Evolutionary conservation across 2,329 filamentous ascomycete genomes (phyloP).

Genomic region (Nothophaeocryptopus gaeumannii): DNA sequence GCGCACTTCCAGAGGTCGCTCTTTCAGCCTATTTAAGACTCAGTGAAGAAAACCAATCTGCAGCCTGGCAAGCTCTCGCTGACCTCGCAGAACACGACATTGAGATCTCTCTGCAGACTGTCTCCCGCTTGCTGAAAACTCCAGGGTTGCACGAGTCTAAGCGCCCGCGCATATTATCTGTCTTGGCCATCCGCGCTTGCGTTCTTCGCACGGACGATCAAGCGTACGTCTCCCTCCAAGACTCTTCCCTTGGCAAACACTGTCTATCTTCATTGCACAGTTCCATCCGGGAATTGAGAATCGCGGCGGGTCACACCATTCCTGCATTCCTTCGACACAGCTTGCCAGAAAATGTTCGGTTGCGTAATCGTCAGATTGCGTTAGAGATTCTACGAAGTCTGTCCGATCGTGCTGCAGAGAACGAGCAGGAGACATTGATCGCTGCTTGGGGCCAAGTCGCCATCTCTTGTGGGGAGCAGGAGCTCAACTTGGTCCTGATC

Average conservation of each 20-base stretch:
- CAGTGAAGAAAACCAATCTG: conserved; percentile 19
- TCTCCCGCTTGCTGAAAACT: conserved; percentile 36
- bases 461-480: conserved; percentile 69
- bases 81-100: conserved; percentile 21
- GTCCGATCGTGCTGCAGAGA: conserved; percentile 64
- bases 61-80: conserved; percentile 27
- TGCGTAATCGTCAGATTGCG: conserved; percentile 65
- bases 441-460: conserved; percentile 84
- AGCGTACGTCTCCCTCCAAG: conserved; percentile 8
- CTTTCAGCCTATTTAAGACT: conserved; percentile 22
- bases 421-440: conserved; percentile 78
- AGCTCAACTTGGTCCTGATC: conserved; percentile 81
- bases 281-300: conserved; percentile 77
- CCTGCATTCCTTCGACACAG: conserved; percentile 60
- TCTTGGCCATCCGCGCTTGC: conserved; percentile 68
- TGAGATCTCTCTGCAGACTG: conserved; percentile 5
- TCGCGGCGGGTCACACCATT: conserved; percentile 65
- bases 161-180: conserved; percentile 65
- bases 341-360: conserved; percentile 48
- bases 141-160: conserved; percentile 49
- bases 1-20: conserved; percentile 18
- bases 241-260: conserved; percentile 70
- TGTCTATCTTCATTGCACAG: conserved; percentile 78
- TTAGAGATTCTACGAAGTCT: conserved; percentile 70
- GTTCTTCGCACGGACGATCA: conserved; percentile 58